Percentiles rank a stretch among this genome's conserved stretches.
Evolutionary conservation across 192 early-diverging fungal genomes (phyloP).

Genomic region (Coemansia sp.): DNA sequence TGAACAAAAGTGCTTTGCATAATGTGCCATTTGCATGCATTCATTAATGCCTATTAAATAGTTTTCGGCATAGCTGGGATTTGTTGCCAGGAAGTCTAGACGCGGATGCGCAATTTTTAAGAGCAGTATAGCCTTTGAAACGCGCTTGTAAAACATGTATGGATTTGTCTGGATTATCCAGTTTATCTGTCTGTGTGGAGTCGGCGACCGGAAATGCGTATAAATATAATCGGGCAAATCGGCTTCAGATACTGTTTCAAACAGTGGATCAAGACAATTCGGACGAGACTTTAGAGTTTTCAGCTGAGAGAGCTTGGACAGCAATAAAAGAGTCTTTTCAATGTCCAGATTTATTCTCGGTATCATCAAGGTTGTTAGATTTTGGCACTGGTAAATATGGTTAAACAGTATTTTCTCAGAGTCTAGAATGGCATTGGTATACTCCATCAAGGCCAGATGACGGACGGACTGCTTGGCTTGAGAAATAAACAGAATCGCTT

Average conservation of each 20-base stretch:
- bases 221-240: neutral
- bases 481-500: too few species aligned
- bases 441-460: too few species aligned
- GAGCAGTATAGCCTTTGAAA: neutral
- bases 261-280: neutral
- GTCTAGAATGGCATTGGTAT: too few species aligned
- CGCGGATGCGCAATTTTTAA: neutral
- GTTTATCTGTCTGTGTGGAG: neutral
- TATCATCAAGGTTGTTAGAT: too few species aligned
- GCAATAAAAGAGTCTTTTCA: neutral
- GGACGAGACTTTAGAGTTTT: neutral
- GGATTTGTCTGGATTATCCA: constrained; percentile 3
- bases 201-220: neutral
- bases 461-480: too few species aligned
- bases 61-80: neutral
- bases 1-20: neutral
- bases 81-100: neutral
- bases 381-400: too few species aligned
- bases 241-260: neutral
- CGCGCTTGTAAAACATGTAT: constrained; percentile 4
- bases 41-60: neutral
- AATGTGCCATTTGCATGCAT: neutral
- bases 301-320: neutral
- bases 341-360: neutral
- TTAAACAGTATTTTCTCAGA: too few species aligned